Evolutionary conservation across 768 basidiomycete species (phyloP).

Genomic region (Trichaptum fuscoviolaceum): DNA sequence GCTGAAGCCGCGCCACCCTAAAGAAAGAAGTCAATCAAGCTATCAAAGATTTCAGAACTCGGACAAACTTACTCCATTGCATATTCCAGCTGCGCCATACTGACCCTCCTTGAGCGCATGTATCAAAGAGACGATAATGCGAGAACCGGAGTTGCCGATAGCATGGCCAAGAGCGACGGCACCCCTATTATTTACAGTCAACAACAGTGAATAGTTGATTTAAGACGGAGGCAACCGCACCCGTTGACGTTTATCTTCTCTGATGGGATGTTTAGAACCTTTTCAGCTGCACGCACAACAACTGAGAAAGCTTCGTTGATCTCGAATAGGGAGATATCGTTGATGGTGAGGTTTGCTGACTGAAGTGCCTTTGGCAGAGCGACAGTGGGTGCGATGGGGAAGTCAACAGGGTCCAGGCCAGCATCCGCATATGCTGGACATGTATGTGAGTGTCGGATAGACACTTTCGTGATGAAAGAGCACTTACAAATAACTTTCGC

Average conservation of each 20-base stretch:
- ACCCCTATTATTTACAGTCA: conserved; percentile 51
- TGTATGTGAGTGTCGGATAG: background rate
- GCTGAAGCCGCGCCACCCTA: conserved; percentile 93
- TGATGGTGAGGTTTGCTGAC: conserved; percentile 73
- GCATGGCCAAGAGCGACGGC: conserved; percentile 96
- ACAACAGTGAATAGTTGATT: conserved; percentile 9
- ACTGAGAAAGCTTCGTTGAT: conserved; percentile 98
- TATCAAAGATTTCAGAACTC: conserved; percentile 3
- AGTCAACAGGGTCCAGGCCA: conserved; percentile 94
- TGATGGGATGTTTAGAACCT: conserved; percentile 77
- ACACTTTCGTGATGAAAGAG: conserved; percentile 1
- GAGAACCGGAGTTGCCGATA: conserved; percentile 92
- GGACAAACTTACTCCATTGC: conserved; percentile 78
- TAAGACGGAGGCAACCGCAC: conserved; percentile 36
- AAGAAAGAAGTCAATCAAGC: conserved; percentile 16
- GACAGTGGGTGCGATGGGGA: conserved; percentile 90
- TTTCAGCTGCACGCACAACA: conserved; percentile 86
- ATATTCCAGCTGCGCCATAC: conserved; percentile 94
- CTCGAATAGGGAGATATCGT: conserved; percentile 90
- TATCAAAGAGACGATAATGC: conserved; percentile 89
- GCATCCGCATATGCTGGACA: conserved; percentile 88
- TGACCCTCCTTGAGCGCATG: conserved; percentile 90
- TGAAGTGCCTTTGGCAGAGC: conserved; percentile 86
- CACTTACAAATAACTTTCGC: conserved; percentile 89
- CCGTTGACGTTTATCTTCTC: conserved; percentile 89